phyloP scores from a whole-genome alignment of 2,329 filamentous ascomycete species.

The Ophiostoma himal-ulmi region DNA sequence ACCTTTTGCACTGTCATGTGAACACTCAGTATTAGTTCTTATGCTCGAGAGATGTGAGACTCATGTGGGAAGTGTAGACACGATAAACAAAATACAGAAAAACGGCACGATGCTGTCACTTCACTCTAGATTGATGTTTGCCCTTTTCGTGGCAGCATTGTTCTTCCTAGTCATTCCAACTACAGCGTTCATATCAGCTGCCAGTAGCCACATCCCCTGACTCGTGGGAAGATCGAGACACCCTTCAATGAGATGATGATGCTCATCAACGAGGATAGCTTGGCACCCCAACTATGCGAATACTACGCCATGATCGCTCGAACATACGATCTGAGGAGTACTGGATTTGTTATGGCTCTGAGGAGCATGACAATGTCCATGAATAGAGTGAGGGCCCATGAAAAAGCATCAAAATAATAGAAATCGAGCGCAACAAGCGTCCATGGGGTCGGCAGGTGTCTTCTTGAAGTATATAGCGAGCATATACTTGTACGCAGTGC shows the following conservation, averaged over 20 bases:
- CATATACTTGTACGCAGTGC: no score
- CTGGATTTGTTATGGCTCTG: not conserved
- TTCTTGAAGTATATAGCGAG: not conserved
- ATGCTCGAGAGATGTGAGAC: not conserved
- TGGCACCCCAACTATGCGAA: not conserved
- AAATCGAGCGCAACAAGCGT: not conserved
- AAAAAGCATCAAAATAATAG: not conserved
- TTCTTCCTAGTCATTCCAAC: not conserved
- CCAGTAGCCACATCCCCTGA: not conserved
- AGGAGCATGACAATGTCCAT: not conserved
- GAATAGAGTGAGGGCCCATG: not conserved
- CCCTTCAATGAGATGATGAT: not conserved
- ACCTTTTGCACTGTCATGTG: no score
- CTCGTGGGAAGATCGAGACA: no score
- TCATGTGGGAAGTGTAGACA: not conserved
- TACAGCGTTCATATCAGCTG: not conserved
- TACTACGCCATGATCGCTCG: not conserved
- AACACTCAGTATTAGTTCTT: no score
- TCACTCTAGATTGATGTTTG: no score
- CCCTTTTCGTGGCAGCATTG: not conserved
- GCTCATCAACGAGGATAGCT: not conserved
- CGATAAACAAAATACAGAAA: not conserved
- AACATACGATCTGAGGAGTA: not conserved
- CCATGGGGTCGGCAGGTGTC: no score
- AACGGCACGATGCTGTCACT: not conserved